Evolutionary conservation across 2,329 filamentous ascomycete species (phyloP), one percentile per base, ranked within the genome.

Genomic region (Diplodia mutila): DNA sequence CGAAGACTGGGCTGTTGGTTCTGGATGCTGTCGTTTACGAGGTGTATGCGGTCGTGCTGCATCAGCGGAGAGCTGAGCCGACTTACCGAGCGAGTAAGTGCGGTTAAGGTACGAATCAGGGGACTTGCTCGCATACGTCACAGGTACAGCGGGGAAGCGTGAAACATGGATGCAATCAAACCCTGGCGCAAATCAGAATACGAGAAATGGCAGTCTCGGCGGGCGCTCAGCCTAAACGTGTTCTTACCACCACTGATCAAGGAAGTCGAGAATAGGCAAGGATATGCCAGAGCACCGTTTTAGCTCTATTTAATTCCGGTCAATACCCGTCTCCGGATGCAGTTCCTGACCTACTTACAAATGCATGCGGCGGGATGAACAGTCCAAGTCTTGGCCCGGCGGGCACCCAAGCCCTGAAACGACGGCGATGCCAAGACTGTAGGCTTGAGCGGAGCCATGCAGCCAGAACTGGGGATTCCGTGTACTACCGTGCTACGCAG

Each of bases 121-220:
- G 9, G 39, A 7, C 9, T 18, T 5, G 8, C 18, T 46, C 18
- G 18, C 18, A 18, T 52, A 52, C 49, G 49, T 52, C 11, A 52
- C 23, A 27, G 49, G 49, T 27, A 52, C 49, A 25, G 49, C 49
- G 25, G 27, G 49, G 29, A n/a, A 7, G 18, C 16, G 3, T 12
- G 52, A 54, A 34, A 32, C 29, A 9, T 3, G n/a, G n/a, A 16
- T 9, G 5, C 25, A 18, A 21, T 48, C 39, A 61, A 34, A 21
- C 57, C 25, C 25, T 25, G 57, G 39, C n/a, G 57, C 34, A 18
- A 27, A 61, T 61, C 39, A 23, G 39, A 42, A 61, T 49, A 61
- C 57, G 57, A 49, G 57, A 48, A 21, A 23, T 29, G 23, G 8
- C 25, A 23, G 39, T 37, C 57, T 61, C 18, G 57, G 57, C 57